phyloP scores from a whole-genome alignment of 1,139 yeast species.

The Citeromyces hawaiiensis region DNA sequence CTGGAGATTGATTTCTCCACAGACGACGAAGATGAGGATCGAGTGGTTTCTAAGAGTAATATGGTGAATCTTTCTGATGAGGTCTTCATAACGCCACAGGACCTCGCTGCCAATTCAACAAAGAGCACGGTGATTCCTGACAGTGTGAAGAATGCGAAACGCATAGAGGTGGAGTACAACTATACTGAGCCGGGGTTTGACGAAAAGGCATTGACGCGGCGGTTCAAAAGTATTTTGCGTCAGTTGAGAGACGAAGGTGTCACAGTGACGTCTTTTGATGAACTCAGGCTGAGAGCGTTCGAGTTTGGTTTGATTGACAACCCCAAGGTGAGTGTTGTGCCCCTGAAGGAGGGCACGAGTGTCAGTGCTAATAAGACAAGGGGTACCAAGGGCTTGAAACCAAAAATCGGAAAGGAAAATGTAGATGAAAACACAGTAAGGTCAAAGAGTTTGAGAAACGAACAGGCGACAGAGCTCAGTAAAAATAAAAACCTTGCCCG shows the following conservation, averaged over 20 bases:
- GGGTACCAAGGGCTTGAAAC: background rate
- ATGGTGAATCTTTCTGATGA: background rate
- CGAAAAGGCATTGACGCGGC: background rate
- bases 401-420: background rate
- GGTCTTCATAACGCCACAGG: background rate
- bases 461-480: too few species aligned
- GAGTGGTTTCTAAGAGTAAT: background rate
- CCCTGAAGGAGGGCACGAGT: background rate
- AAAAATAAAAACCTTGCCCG: too few species aligned
- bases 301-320: background rate
- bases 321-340: background rate
- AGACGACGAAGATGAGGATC: slow-evolving; percentile 1
- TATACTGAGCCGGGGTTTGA: background rate
- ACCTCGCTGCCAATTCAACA: background rate
- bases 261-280: background rate
- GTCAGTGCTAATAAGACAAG: background rate
- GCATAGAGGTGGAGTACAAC: background rate
- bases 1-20: background rate
- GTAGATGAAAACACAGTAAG: background rate
- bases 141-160: background rate
- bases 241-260: background rate
- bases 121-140: background rate
- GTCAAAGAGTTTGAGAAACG: too few species aligned
- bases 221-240: background rate
- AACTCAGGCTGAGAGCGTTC: background rate